These are phyloP conservation scores for Ampelomyces quisqualis DNA, from an alignment of 2,329 filamentous ascomycete genomes.

Conservation along the genomic window DNA sequence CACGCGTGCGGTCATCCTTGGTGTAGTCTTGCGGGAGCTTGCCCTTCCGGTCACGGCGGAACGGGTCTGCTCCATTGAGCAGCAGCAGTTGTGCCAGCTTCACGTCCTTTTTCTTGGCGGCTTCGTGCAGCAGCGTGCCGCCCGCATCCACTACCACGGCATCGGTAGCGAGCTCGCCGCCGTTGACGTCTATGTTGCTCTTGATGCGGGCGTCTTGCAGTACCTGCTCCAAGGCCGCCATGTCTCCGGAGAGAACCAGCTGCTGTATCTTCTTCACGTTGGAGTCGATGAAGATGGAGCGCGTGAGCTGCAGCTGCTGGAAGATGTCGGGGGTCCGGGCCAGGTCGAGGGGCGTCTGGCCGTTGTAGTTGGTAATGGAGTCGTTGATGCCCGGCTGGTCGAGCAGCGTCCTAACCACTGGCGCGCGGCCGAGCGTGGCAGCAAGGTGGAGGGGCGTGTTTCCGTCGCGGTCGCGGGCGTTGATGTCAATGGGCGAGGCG, in stretches of 20 bases:
- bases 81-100: slow-evolving; percentile 86
- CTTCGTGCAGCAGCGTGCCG: slow-evolving; percentile 92
- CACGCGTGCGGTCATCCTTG: slow-evolving; percentile 84
- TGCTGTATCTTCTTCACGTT: slow-evolving; percentile 84
- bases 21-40: slow-evolving; percentile 96
- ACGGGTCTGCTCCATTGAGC: slow-evolving; percentile 93
- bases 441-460: slow-evolving; percentile 93
- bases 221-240: slow-evolving; percentile 74
- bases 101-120: slow-evolving; percentile 81
- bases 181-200: slow-evolving; percentile 88
- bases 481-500: slow-evolving; percentile 75
- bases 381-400: slow-evolving; percentile 86
- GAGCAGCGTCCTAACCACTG: slow-evolving; percentile 79
- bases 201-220: slow-evolving; percentile 83
- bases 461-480: slow-evolving; percentile 86
- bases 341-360: slow-evolving; percentile 82
- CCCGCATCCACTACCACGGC: slow-evolving; percentile 73
- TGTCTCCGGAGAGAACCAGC: slow-evolving; percentile 70
- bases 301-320: slow-evolving; percentile 86
- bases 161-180: slow-evolving; percentile 82
- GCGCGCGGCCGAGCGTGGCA: slow-evolving; percentile 74
- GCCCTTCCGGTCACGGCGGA: slow-evolving; percentile 89
- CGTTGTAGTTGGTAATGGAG: slow-evolving; percentile 78
- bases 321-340: slow-evolving; percentile 93
- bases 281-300: slow-evolving; percentile 84